A percentile compares a stretch with the other conserved stretches of the same genome.
phyloP scores from a whole-genome alignment of 2,329 filamentous ascomycete species.

The Ascochyta koolunga region DNA sequence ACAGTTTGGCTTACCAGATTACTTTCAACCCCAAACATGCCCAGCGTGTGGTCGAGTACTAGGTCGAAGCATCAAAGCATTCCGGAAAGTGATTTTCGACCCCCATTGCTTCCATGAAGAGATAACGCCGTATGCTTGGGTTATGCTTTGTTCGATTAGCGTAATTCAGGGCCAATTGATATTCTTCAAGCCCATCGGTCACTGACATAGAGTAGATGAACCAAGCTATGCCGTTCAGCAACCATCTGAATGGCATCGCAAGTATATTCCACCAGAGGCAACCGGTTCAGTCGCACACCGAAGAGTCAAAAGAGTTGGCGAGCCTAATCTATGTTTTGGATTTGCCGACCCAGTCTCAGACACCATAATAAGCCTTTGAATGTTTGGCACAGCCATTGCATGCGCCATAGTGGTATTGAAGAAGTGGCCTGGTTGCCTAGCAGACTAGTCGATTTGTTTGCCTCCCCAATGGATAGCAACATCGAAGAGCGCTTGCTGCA shows the following conservation, averaged over 20 bases:
- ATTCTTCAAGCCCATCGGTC: not conserved
- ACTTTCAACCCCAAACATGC: slow-evolving; percentile 10
- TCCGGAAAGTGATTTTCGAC: slow-evolving; percentile 7
- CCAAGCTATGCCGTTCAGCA: slow-evolving; percentile 16
- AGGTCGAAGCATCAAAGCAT: slow-evolving; percentile 13
- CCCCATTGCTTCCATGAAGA: slow-evolving; percentile 3
- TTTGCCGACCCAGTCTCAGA: slow-evolving; percentile 8
- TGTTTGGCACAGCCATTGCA: slow-evolving; percentile 12
- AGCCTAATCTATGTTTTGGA: slow-evolving; percentile 11
- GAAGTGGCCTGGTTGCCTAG: slow-evolving; percentile 7
- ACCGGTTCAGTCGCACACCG: not conserved
- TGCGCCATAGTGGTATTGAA: slow-evolving; percentile 5
- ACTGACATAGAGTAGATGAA: slow-evolving; percentile 7
- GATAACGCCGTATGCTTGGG: slow-evolving; percentile 6
- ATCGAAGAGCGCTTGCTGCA: slow-evolving; percentile 9
- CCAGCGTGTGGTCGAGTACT: slow-evolving; percentile 6
- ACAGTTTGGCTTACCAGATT: slow-evolving; percentile 16
- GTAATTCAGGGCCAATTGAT: not conserved
- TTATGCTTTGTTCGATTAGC: slow-evolving; percentile 11
- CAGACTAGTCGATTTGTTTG: slow-evolving; percentile 9
- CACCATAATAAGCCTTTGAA: slow-evolving; percentile 5
- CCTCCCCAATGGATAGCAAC: not conserved
- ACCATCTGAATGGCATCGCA: slow-evolving; percentile 14
- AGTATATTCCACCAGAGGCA: slow-evolving; percentile 7
- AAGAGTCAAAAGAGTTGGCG: slow-evolving; percentile 8